Conservation (phyloP, 495 filamentous ascomycete genomes). For the Tuber melanosporum region DNA sequence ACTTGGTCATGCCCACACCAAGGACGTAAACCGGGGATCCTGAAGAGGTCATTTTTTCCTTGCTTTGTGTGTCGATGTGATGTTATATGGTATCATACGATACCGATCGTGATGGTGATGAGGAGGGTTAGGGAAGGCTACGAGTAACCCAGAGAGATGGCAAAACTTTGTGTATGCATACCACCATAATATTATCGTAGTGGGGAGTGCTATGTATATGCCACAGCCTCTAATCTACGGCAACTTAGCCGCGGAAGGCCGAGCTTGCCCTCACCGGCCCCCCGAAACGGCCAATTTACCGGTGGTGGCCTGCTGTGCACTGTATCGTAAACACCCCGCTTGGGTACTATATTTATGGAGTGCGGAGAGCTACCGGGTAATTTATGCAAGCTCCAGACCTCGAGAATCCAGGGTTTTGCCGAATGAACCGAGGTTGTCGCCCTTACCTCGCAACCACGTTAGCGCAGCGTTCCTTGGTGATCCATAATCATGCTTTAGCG, state of each 20-base stretch:
- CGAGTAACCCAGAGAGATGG: not conserved
- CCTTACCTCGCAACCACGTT: not conserved
- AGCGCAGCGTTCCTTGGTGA: not conserved
- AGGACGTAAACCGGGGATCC: conserved; percentile 68
- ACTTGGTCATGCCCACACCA: conserved; percentile 97
- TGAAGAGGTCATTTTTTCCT: conserved; percentile 14
- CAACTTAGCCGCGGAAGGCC: no score
- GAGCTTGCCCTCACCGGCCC: not conserved
- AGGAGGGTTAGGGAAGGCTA: not conserved
- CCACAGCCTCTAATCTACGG: no score
- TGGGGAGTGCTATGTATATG: no score
- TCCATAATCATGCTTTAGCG: not conserved
- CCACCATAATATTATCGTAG: no score
- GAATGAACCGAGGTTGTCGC: not conserved
- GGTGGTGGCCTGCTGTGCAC: no score
- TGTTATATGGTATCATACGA: not conserved
- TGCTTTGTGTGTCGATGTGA: not conserved
- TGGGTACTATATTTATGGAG: not conserved
- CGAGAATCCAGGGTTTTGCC: not conserved
- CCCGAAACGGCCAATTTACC: not conserved
- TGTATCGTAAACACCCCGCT: not conserved
- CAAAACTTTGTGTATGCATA: not conserved
- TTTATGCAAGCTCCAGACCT: not conserved
- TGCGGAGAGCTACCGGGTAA: not conserved
- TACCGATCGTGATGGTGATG: not conserved